Conservation (phyloP, 306 rosid species). For the Notholithocarpus densiflorus region DNA sequence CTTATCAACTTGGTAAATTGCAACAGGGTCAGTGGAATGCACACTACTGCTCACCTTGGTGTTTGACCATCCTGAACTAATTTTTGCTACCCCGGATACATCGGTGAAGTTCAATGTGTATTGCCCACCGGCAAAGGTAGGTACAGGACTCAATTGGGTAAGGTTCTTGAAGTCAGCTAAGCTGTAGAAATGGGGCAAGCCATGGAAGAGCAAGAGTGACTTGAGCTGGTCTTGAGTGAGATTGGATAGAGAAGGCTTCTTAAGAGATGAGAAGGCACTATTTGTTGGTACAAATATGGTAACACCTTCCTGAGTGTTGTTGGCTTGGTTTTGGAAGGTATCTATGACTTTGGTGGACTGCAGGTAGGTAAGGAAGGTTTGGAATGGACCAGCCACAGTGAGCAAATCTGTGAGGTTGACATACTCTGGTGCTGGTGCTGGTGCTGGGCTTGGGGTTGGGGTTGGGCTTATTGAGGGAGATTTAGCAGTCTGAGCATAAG, state of each 20-base stretch:
- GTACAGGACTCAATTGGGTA: slow-evolving; percentile 46
- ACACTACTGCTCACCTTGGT: slow-evolving; percentile 86
- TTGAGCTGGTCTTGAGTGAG: slow-evolving; percentile 68
- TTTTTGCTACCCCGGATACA: slow-evolving; percentile 52
- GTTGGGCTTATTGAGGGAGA: slow-evolving; percentile 60
- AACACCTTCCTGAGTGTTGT: slow-evolving; percentile 84
- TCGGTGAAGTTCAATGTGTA: slow-evolving; percentile 79
- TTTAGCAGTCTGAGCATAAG: slow-evolving; percentile 60
- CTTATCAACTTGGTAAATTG: slow-evolving; percentile 70
- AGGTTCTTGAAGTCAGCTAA: slow-evolving; percentile 74
- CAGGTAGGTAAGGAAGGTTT: slow-evolving; percentile 67
- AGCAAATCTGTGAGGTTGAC: slow-evolving; percentile 79
- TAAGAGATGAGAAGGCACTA: slow-evolving; percentile 52
- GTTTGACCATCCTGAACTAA: slow-evolving; percentile 72
- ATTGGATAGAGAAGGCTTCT: slow-evolving; percentile 60
- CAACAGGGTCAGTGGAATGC: slow-evolving; percentile 79
- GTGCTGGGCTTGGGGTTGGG: slow-evolving; percentile 54
- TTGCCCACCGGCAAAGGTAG: slow-evolving; percentile 80
- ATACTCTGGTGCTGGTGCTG: slow-evolving; percentile 68
- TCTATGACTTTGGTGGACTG: slow-evolving; percentile 79
- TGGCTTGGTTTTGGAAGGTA: slow-evolving; percentile 92
- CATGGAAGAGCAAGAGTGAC: slow-evolving; percentile 77
- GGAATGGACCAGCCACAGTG: slow-evolving; percentile 85
- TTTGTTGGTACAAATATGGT: slow-evolving; percentile 88
- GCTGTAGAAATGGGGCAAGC: slow-evolving; percentile 75